Base-by-base conservation (phyloP, 345 rosid species). In the Balakata baccata region DNA sequence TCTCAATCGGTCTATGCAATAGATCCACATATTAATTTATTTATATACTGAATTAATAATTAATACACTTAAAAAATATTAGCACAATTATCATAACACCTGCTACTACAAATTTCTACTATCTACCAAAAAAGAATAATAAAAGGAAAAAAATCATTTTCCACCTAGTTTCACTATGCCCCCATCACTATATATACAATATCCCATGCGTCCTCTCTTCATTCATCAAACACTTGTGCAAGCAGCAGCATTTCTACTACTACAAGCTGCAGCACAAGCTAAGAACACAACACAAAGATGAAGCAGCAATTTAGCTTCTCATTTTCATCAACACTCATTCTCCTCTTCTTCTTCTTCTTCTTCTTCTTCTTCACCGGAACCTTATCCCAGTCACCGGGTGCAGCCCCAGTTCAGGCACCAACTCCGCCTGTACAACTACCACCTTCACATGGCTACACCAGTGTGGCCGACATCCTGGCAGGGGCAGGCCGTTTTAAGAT, bases 331-430 rank as follows among this genome's bases (percentile, higher is more conserved):
- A 29, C 34, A 29, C 58, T 71, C 34, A n/a, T 67, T 11, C 59
- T 75, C 29, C 67, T 73, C 37, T 18, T 59, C 68, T 10, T 71
- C 9, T 52, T 23, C 17, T 57, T 14, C 66, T 67, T 73, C 37
- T 18, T 59, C 68, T 10, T 71, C 9, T 52, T 23, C 17, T 57
- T 14, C 66, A 43, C 16, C 47, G 25, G 56, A 66, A 56, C 56
- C 51, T 3, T 34, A 41, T 64, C 78, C 9, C 75, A 47, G 9
- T 72, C 75, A 1, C 75, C 69, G 11, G 75, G 69, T 0, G 25
- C 75, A 10, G 66, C 75, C 25, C 75, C 75, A 39, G n/a, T 23
- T 50, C 54, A 47, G 29, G 69, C 46, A 29, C 23, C 71, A 50
- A 7, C 72, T 1, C 60, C 72, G 17, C 66, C 66, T 5, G 43